Conservation (phyloP, 768 basidiomycete species). For the Naganishia friedmannii region DNA sequence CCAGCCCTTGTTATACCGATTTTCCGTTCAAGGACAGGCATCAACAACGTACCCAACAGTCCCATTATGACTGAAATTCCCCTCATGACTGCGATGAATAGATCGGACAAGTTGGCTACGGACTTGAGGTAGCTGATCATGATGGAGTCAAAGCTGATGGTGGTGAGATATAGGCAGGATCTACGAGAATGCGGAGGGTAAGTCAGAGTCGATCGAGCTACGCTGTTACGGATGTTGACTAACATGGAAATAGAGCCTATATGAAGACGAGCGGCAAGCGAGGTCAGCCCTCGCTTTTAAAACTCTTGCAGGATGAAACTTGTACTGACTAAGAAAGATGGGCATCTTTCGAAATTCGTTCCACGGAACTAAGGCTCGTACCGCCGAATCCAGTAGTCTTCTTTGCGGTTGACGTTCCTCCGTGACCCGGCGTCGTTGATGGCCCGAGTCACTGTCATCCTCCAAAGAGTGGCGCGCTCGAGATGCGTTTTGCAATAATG, state of each 20-base stretch:
- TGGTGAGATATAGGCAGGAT: slow-evolving; percentile 43
- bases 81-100: slow-evolving; percentile 46
- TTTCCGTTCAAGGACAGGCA: slow-evolving; percentile 43
- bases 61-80: slow-evolving; percentile 47
- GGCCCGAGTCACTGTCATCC: too few relatives aligned
- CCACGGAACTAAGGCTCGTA: neutral
- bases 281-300: too few relatives aligned
- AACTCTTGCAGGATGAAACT: too few relatives aligned
- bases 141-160: slow-evolving; percentile 49
- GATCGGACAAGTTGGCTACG: slow-evolving; percentile 43
- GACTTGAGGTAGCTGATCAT: slow-evolving; percentile 51
- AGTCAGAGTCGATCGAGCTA: too few relatives aligned
- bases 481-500: too few relatives aligned
- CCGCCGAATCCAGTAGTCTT: slow-evolving; percentile 15
- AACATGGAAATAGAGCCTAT: slow-evolving; percentile 44
- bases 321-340: slow-evolving; percentile 47
- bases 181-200: slow-evolving; percentile 3
- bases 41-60: slow-evolving; percentile 48
- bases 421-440: too few relatives aligned
- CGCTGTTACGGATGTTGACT: too few relatives aligned
- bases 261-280: too few relatives aligned
- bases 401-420: neutral
- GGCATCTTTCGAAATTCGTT: slow-evolving; percentile 45
- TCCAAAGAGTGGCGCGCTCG: too few relatives aligned
- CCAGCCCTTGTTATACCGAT: slow-evolving; percentile 48